Evolutionary conservation across 164 flowering plant species (phyloP).

Genomic region (Magnolia officinalis): DNA sequence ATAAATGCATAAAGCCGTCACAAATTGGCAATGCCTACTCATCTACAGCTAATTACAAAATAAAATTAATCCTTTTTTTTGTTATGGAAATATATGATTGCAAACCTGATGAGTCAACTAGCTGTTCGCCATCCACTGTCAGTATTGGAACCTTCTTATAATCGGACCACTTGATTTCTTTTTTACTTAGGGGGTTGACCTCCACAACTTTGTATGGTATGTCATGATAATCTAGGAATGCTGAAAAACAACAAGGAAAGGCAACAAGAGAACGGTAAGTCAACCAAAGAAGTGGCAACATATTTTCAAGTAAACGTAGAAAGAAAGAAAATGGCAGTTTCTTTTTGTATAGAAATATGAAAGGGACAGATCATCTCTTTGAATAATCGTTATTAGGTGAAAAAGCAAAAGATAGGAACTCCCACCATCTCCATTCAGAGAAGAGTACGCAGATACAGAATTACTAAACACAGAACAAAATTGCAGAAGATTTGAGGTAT

Average conservation of each 20-base stretch:
- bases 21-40: neutral
- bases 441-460: neutral
- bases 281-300: neutral
- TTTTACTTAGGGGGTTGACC: conserved; percentile 88
- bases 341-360: neutral
- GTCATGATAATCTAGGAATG: conserved; percentile 79
- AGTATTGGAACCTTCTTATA: conserved; percentile 94
- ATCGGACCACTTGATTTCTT: conserved; percentile 94
- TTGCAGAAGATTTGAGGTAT: neutral
- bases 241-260: conserved; percentile 30
- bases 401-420: neutral
- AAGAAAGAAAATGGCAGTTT: neutral
- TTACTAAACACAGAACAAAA: neutral
- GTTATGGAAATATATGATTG: neutral
- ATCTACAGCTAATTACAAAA: neutral
- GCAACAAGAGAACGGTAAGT: neutral
- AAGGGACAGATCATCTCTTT: neutral
- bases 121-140: conserved; percentile 71
- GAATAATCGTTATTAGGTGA: too few species aligned
- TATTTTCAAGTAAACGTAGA: neutral
- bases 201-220: conserved; percentile 90
- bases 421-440: neutral
- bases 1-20: neutral
- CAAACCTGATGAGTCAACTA: conserved; percentile 91
- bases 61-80: neutral